These are phyloP conservation scores for Tulasnella sp. DNA, from an alignment of 768 basidiomycete genomes.

Conservation along the genomic window DNA sequence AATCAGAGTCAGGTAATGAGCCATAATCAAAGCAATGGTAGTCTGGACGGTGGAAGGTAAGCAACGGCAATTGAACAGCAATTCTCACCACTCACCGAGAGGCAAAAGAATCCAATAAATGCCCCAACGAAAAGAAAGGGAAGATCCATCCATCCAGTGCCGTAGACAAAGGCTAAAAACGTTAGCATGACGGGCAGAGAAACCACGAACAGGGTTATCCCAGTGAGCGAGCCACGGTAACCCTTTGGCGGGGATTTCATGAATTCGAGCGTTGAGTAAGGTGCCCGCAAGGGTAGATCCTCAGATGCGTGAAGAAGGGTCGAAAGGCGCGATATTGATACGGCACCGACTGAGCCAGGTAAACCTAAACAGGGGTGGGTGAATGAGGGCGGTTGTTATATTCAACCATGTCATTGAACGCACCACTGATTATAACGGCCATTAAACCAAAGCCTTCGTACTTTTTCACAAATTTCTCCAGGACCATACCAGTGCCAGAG, in stretches of 20 bases:
- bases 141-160: conserved; percentile 73
- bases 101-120: conserved; percentile 66
- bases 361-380: conserved; percentile 49
- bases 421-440: conserved; percentile 82
- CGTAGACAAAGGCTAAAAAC: conserved; percentile 62
- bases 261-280: background rate
- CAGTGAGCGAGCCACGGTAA: conserved; percentile 40
- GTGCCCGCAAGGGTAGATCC: conserved; percentile 18
- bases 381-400: conserved; percentile 6
- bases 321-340: conserved; percentile 85
- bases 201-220: conserved; percentile 59
- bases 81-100: conserved; percentile 62
- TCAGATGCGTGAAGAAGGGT: conserved; percentile 68
- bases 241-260: conserved; percentile 36
- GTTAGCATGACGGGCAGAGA: conserved; percentile 75
- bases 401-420: conserved; percentile 29
- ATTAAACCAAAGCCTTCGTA: conserved; percentile 87
- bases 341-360: conserved; percentile 84
- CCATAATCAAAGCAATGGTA: conserved; percentile 61
- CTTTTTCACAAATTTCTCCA: conserved; percentile 81
- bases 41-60: conserved; percentile 50
- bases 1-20: conserved; percentile 61
- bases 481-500: conserved; percentile 83
- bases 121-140: conserved; percentile 64
- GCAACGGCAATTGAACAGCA: conserved; percentile 60